These are phyloP conservation scores for Skeletonema menzelii DNA, from an alignment of 108 stramenopile species.

Conservation along the genomic window DNA sequence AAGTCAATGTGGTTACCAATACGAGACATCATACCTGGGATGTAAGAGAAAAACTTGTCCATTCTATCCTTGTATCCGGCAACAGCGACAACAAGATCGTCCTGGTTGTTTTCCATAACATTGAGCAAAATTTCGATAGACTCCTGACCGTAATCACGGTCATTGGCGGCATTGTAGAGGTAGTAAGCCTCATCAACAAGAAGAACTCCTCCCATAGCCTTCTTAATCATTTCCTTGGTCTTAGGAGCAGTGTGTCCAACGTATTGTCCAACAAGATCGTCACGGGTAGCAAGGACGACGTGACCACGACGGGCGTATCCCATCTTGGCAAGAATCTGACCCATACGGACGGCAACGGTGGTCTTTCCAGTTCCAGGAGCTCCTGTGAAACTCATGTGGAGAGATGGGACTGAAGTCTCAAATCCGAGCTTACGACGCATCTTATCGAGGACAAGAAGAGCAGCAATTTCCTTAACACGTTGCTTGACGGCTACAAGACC, in stretches of 20 bases:
- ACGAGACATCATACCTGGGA: slow-evolving; percentile 97
- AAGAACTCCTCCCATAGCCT: slow-evolving; percentile 95
- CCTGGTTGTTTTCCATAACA: slow-evolving; percentile 97
- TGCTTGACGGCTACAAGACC: slow-evolving; percentile 93
- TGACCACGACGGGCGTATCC: slow-evolving; percentile 96
- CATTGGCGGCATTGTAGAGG: slow-evolving; percentile 97
- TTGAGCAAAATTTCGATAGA: slow-evolving; percentile 98
- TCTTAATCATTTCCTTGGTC: slow-evolving; percentile 99
- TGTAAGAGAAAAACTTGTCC: slow-evolving; percentile 99
- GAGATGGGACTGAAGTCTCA: slow-evolving; percentile 95
- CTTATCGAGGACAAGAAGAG: slow-evolving; percentile 95
- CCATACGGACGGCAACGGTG: slow-evolving; percentile 97
- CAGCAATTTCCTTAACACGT: slow-evolving; percentile 97
- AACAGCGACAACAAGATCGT: slow-evolving; percentile 96
- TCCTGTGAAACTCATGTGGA: slow-evolving; percentile 98
- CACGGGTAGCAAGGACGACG: slow-evolving; percentile 97
- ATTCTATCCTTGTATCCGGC: slow-evolving; percentile 99
- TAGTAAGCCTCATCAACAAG: slow-evolving; percentile 99
- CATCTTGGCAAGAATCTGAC: slow-evolving; percentile 98
- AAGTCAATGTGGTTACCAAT: slow-evolving; percentile 99
- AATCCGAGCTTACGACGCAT: slow-evolving; percentile 98
- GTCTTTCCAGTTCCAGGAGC: slow-evolving; percentile 99
- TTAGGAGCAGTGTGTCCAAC: slow-evolving; percentile 99
- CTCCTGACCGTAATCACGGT: slow-evolving; percentile 98
- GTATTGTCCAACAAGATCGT: slow-evolving; percentile 98